Evolutionary conservation across 2,329 filamentous ascomycete species (phyloP).

Genomic region (Trichoderma breve): DNA sequence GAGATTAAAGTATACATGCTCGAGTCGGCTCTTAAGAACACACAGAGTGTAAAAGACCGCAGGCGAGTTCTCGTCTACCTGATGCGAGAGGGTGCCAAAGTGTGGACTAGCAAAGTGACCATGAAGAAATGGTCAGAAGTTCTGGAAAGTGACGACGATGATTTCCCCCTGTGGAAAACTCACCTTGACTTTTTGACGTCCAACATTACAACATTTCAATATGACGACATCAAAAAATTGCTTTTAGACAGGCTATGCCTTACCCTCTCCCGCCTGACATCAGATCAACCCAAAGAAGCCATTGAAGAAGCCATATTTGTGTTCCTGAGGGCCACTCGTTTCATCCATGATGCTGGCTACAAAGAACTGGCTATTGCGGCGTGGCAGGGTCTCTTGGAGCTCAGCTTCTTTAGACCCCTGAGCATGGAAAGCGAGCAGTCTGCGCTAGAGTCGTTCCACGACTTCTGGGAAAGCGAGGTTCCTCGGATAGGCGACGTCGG

Average conservation of each 20-base stretch:
- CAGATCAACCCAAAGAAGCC: background rate
- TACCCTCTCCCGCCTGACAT: slow-evolving; percentile 19
- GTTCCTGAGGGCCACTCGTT: slow-evolving; percentile 69
- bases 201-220: slow-evolving; percentile 63
- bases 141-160: slow-evolving; percentile 28
- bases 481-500: slow-evolving; percentile 72
- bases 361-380: slow-evolving; percentile 71
- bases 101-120: slow-evolving; percentile 67
- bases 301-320: slow-evolving; percentile 57
- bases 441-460: slow-evolving; percentile 51
- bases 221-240: slow-evolving; percentile 60
- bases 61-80: slow-evolving; percentile 64
- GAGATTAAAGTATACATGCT: slow-evolving; percentile 80
- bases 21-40: slow-evolving; percentile 68
- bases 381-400: slow-evolving; percentile 81
- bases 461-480: slow-evolving; percentile 86
- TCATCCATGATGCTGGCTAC: slow-evolving; percentile 75
- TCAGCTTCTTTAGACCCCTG: slow-evolving; percentile 61
- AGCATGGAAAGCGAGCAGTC: slow-evolving; percentile 28
- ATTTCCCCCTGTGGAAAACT: slow-evolving; percentile 66
- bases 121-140: slow-evolving; percentile 62
- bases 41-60: slow-evolving; percentile 45
- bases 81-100: slow-evolving; percentile 69
- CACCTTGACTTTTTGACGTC: slow-evolving; percentile 73
- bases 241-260: slow-evolving; percentile 53